Conservation (phyloP, 2,329 filamentous ascomycete species). For the Esteya vermicola region DNA sequence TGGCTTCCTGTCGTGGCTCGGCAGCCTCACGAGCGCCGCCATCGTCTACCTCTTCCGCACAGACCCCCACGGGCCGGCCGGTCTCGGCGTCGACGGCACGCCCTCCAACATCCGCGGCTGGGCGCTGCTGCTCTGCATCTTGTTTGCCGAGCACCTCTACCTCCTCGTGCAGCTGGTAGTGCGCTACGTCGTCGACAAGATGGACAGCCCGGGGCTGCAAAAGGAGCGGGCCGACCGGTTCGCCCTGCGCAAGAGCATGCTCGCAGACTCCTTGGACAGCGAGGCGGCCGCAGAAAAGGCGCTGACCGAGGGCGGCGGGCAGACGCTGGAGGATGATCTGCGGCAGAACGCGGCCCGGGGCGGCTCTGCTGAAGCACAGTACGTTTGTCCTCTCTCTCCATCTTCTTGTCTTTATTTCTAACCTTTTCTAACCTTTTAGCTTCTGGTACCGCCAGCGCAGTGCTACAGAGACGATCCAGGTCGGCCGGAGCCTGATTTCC, state of each 20-base stretch:
- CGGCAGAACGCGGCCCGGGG: conserved; percentile 28
- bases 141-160: conserved; percentile 82
- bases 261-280: conserved; percentile 60
- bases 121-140: conserved; percentile 67
- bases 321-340: conserved; percentile 50
- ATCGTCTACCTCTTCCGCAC: conserved; percentile 81
- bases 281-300: conserved; percentile 35
- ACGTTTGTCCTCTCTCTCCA: conserved; percentile 13
- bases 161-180: conserved; percentile 63
- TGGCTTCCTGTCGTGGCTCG: conserved; percentile 85
- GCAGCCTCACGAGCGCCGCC: conserved; percentile 73
- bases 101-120: conserved; percentile 61
- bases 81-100: conserved; percentile 47
- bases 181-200: conserved; percentile 56
- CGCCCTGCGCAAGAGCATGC: conserved; percentile 61
- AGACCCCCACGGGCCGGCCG: conserved; percentile 48
- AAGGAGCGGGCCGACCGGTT: conserved; percentile 75
- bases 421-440: conserved; percentile 17
- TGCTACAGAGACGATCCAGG: conserved; percentile 40
- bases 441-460: conserved; percentile 50
- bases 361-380: conserved; percentile 35
- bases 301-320: conserved; percentile 23
- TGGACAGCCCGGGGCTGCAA: conserved; percentile 76
- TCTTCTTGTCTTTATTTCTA: not conserved
- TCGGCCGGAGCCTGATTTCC: conserved; percentile 41